Evolutionary conservation across 192 early-diverging fungal genomes (phyloP).

Genomic region (Coemansia sp.): DNA sequence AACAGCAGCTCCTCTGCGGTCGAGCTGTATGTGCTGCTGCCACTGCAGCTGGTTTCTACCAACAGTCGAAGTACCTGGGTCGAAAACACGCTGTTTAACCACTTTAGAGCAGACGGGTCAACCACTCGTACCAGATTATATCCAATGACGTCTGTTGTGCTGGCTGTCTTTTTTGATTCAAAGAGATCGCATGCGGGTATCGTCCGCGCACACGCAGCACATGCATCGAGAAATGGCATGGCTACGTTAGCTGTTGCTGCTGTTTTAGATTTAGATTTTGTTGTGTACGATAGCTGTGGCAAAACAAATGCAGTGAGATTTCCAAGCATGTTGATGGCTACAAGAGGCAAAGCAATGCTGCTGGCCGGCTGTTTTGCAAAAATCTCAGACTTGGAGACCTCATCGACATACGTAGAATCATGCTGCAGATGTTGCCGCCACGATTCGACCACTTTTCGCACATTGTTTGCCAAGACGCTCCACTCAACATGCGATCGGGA

Average conservation of each 20-base stretch:
- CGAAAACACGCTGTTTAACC: conserved; percentile 38
- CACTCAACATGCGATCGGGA: conserved; percentile 24
- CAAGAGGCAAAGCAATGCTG: conserved; percentile 14
- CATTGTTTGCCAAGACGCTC: background rate
- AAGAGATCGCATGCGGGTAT: conserved; percentile 39
- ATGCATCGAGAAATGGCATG: conserved; percentile 27
- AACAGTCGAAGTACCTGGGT: conserved; percentile 30
- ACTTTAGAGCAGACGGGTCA: conserved; percentile 31
- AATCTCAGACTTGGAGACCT: background rate
- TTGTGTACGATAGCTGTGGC: conserved; percentile 30
- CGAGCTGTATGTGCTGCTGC: background rate
- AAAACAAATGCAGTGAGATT: conserved; percentile 46
- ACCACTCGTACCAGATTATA: conserved; percentile 17
- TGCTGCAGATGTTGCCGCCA: conserved; percentile 16
- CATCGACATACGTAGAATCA: background rate
- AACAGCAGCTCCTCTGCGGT: conserved; percentile 40
- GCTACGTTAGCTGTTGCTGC: conserved; percentile 3
- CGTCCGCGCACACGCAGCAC: conserved; percentile 28
- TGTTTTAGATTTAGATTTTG: background rate
- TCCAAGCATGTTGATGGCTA: conserved; percentile 38
- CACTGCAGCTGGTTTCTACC: conserved; percentile 32
- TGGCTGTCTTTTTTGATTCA: conserved; percentile 4
- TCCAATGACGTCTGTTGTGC: background rate
- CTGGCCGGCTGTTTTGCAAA: conserved; percentile 2
- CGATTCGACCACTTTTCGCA: background rate